These are phyloP conservation scores for Kwoniella heveanensis DNA, from an alignment of 768 basidiomycete species.

Conservation along the genomic window DNA sequence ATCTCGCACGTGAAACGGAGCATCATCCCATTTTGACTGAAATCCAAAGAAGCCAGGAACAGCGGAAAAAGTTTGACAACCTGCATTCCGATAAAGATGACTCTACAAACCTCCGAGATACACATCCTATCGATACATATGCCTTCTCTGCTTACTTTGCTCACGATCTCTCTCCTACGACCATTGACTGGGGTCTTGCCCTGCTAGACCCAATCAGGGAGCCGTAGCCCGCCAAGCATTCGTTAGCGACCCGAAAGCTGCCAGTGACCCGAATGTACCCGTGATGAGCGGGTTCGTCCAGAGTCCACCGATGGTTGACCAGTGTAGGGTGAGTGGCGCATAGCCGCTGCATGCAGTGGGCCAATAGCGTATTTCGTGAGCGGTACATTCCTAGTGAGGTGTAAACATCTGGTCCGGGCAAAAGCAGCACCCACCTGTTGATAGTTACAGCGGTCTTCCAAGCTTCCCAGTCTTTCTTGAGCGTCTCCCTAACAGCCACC, in stretches of 20 bases:
- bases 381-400: neutral
- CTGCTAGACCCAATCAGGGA: neutral
- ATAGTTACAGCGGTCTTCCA: conserved; percentile 38
- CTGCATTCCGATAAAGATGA: no score
- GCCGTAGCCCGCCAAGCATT: conserved; percentile 32
- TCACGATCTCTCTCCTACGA: no score
- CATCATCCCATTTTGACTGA: no score
- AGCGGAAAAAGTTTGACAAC: no score
- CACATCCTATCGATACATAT: no score
- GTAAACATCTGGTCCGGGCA: neutral
- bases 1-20: no score
- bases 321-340: conserved; percentile 54
- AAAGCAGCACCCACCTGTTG: conserved; percentile 33
- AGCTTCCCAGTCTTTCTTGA: conserved; percentile 34
- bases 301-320: conserved; percentile 48
- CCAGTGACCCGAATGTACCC: conserved; percentile 34
- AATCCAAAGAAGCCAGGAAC: no score
- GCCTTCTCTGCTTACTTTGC: no score
- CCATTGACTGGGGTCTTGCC: no score
- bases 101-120: no score
- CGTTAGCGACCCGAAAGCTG: conserved; percentile 35
- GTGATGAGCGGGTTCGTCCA: conserved; percentile 46
- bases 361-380: neutral
- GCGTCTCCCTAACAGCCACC: neutral
- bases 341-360: conserved; percentile 37